A percentile compares a stretch with the other conserved stretches of the same genome.
Conservation (phyloP, 2,329 filamentous ascomycete species). For the Cordyceps pruinosa region DNA sequence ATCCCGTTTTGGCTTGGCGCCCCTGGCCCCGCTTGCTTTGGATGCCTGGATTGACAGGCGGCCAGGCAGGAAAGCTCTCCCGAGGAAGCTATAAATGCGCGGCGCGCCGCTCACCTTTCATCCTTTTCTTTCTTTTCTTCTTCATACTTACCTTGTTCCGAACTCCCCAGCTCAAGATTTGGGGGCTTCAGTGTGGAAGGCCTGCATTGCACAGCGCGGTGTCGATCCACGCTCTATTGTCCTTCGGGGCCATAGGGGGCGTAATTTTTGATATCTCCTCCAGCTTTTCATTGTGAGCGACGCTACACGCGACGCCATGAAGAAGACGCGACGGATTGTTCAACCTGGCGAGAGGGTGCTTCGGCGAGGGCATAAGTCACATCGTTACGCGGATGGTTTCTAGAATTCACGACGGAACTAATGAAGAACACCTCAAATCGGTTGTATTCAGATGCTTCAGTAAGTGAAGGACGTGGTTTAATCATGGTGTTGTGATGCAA, state of each 20-base stretch:
- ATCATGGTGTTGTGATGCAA: too few relatives aligned
- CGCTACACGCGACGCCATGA: slow-evolving; percentile 34
- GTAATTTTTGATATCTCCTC: slow-evolving; percentile 45
- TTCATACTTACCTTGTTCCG: slow-evolving; percentile 51
- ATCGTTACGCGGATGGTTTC: too few relatives aligned
- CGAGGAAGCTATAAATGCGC: slow-evolving; percentile 28
- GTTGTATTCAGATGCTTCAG: too few relatives aligned
- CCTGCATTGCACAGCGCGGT: slow-evolving; percentile 52
- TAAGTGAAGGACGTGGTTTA: too few relatives aligned
- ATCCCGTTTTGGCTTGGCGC: slow-evolving; percentile 5
- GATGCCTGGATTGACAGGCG: slow-evolving; percentile 16
- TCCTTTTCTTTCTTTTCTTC: slow-evolving; percentile 30
- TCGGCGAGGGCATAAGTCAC: too few relatives aligned
- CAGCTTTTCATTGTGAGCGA: slow-evolving; percentile 38
- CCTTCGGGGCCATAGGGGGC: slow-evolving; percentile 48
- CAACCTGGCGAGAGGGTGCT: neutral
- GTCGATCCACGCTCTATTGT: slow-evolving; percentile 43
- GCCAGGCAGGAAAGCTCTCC: slow-evolving; percentile 18
- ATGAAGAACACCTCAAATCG: too few relatives aligned
- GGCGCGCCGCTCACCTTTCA: slow-evolving; percentile 9
- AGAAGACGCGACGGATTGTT: slow-evolving; percentile 28
- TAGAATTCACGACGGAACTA: too few relatives aligned
- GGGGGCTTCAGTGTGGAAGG: slow-evolving; percentile 36
- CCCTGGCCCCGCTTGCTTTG: slow-evolving; percentile 11
- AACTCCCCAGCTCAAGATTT: slow-evolving; percentile 39